A percentile compares a stretch with the other conserved stretches of the same genome.
phyloP scores from a whole-genome alignment of 2,329 filamentous ascomycete genomes.

The Hypocrella siamensis region DNA sequence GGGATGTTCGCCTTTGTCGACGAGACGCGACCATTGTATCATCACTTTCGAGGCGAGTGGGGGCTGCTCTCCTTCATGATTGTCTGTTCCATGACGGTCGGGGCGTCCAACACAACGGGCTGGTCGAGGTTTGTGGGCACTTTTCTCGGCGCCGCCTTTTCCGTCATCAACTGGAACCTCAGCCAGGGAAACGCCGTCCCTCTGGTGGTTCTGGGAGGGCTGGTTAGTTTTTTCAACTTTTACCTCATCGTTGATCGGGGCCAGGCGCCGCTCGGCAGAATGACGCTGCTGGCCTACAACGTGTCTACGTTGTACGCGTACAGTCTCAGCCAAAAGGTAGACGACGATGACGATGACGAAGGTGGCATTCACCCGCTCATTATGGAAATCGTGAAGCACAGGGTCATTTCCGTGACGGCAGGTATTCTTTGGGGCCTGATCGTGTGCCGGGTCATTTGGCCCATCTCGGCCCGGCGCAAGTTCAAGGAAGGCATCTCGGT shows the following conservation, averaged over 20 bases:
- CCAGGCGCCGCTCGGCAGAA: constrained; percentile 74
- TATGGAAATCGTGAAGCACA: constrained; percentile 66
- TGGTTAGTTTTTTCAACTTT: constrained; percentile 64
- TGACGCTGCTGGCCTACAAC: constrained; percentile 87
- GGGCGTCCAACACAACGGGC: constrained; percentile 79
- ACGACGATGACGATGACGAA: constrained; percentile 63
- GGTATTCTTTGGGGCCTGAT: constrained; percentile 81
- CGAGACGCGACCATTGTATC: constrained; percentile 57
- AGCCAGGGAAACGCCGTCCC: constrained; percentile 54
- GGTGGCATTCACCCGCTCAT: constrained; percentile 68
- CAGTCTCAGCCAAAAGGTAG: constrained; percentile 59
- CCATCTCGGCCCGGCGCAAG: constrained; percentile 69
- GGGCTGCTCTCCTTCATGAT: constrained; percentile 91
- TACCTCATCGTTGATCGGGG: constrained; percentile 69
- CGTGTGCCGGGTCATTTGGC: constrained; percentile 74
- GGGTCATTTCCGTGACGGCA: constrained; percentile 64
- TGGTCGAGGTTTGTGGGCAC: constrained; percentile 72
- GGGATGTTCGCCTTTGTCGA: constrained; percentile 70
- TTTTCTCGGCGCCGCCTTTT: constrained; percentile 56
- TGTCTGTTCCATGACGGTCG: constrained; percentile 89
- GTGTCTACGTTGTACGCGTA: constrained; percentile 84
- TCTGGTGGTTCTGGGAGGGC: constrained; percentile 61
- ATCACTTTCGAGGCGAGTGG: constrained; percentile 83
- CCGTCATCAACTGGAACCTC: constrained; percentile 59
- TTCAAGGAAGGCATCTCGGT: constrained; percentile 73